These are phyloP conservation scores for Athelia psychrophila DNA, from an alignment of 1,284 basidiomycete genomes.

Conservation along the genomic window DNA sequence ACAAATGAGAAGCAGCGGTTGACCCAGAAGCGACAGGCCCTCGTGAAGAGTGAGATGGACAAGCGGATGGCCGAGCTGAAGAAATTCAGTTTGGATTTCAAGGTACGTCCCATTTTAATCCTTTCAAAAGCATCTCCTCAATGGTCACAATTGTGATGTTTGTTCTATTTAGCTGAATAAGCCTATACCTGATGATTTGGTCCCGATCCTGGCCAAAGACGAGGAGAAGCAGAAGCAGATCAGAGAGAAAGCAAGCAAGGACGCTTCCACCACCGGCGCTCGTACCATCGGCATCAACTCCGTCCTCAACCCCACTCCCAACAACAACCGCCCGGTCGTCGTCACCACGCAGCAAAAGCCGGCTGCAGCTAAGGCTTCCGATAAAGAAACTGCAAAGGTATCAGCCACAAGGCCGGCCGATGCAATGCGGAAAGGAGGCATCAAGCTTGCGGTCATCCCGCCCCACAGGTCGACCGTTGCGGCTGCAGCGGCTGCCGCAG, in stretches of 20 bases:
- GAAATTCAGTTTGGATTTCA: slow-evolving; percentile 92
- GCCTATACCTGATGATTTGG: slow-evolving; percentile 91
- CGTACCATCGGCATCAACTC: slow-evolving; percentile 57
- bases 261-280: slow-evolving; percentile 62
- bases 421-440: neutral
- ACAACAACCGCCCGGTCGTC: neutral
- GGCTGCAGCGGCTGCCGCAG: slow-evolving; percentile 17
- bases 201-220: slow-evolving; percentile 90
- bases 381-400: neutral
- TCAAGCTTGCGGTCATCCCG: slow-evolving; percentile 12
- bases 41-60: slow-evolving; percentile 92
- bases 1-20: slow-evolving; percentile 85
- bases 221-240: slow-evolving; percentile 84
- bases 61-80: slow-evolving; percentile 89
- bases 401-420: slow-evolving; percentile 27
- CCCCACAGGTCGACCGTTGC: neutral
- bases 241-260: slow-evolving; percentile 70
- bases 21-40: slow-evolving; percentile 86
- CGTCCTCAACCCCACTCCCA: slow-evolving; percentile 29
- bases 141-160: slow-evolving; percentile 6
- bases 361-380: slow-evolving; percentile 13
- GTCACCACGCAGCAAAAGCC: slow-evolving; percentile 22
- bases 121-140: slow-evolving; percentile 1
- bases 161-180: slow-evolving; percentile 70
- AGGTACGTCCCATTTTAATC: slow-evolving; percentile 48